These are phyloP conservation scores for Backusella tarrabulga DNA, from an alignment of 192 early-diverging fungal genomes.

Conservation along the genomic window DNA sequence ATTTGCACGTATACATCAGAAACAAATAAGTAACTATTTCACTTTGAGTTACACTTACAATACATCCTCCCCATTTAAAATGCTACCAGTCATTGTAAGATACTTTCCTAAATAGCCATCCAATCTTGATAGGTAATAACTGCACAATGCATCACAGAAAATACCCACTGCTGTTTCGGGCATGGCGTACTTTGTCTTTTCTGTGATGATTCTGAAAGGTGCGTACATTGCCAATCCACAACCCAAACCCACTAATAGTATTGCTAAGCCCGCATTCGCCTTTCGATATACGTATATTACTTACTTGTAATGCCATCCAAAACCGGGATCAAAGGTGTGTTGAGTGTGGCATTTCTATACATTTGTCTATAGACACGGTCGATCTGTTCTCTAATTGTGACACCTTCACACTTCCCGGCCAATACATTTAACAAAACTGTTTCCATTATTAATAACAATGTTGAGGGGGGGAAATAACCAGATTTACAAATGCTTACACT, in stretches of 20 bases:
- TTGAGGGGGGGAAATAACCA: not conserved
- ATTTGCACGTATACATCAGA: not conserved
- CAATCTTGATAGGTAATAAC: conserved; percentile 91
- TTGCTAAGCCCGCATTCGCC: not conserved
- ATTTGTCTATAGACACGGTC: conserved; percentile 84
- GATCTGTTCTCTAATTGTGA: not conserved
- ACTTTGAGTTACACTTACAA: conserved; percentile 50
- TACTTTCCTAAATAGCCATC: conserved; percentile 94
- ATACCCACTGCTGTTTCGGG: conserved; percentile 95
- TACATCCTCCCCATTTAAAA: conserved; percentile 79
- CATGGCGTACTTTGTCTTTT: conserved; percentile 97
- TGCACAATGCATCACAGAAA: conserved; percentile 95
- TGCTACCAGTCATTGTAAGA: conserved; percentile 81
- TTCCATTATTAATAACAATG: conserved; percentile 43
- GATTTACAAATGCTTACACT: conserved; percentile 25
- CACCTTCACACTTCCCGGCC: not conserved
- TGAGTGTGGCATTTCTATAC: conserved; percentile 85
- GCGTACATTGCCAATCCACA: conserved; percentile 92
- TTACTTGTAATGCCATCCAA: conserved; percentile 85
- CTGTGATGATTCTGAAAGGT: conserved; percentile 94
- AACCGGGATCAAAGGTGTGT: conserved; percentile 88
- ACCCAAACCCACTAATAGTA: conserved; percentile 88
- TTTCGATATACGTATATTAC: not conserved
- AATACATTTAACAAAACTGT: conserved; percentile 39
- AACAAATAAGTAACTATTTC: too few species aligned